Evolutionary conservation across 345 rosid species (phyloP).

Genomic region (Gossypium turneri): DNA sequence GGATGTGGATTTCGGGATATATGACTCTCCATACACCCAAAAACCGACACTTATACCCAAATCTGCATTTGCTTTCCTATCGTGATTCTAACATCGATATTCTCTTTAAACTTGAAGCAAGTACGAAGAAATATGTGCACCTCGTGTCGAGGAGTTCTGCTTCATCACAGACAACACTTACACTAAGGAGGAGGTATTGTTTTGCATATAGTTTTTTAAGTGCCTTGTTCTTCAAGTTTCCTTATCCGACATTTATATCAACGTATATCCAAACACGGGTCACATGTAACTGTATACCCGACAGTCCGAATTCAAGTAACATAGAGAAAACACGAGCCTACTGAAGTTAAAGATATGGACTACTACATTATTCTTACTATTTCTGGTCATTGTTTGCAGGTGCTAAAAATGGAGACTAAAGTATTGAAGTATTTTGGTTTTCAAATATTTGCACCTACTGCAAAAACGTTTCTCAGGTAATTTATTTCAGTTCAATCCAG

Average conservation of each 20-base stretch:
- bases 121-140: slow-evolving; percentile 86
- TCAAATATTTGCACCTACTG: slow-evolving; percentile 62
- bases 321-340: neutral
- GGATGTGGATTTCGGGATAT: neutral
- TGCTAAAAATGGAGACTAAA: slow-evolving; percentile 62
- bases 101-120: slow-evolving; percentile 42
- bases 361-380: too few relatives aligned
- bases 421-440: slow-evolving; percentile 64
- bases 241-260: neutral
- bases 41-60: too few relatives aligned
- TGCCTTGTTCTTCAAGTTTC: neutral
- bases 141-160: slow-evolving; percentile 83
- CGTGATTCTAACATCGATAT: slow-evolving; percentile 9
- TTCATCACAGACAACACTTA: slow-evolving; percentile 89
- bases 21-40: too few relatives aligned
- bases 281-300: too few relatives aligned
- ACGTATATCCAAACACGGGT: neutral
- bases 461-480: slow-evolving; percentile 85
- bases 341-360: neutral
- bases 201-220: neutral
- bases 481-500: slow-evolving; percentile 9
- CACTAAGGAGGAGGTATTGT: slow-evolving; percentile 57
- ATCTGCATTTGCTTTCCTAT: slow-evolving; percentile 11
- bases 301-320: too few relatives aligned
- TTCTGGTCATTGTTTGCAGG: slow-evolving; percentile 34